phyloP scores from a whole-genome alignment of 345 rosid species.

The Euphorbia pulcherrima region DNA sequence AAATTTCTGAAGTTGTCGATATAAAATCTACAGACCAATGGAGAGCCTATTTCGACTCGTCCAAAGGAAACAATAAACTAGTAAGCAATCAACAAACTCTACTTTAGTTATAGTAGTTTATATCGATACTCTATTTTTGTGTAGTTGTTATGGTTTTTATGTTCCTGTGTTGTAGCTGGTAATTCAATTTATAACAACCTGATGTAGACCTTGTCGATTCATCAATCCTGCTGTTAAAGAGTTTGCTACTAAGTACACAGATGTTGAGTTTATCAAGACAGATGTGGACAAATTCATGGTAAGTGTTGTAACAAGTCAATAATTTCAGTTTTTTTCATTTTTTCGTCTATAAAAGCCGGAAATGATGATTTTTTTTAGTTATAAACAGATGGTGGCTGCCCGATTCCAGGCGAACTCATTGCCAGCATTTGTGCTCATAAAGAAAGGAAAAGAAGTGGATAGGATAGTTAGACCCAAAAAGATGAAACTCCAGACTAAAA shows the following conservation, averaged over 20 bases:
- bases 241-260: constrained; percentile 47
- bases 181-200: constrained; percentile 63
- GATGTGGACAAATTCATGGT: constrained; percentile 63
- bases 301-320: background rate
- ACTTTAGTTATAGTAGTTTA: background rate
- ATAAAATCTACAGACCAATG: constrained; percentile 54
- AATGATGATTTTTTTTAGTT: background rate
- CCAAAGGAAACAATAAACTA: constrained; percentile 55
- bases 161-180: constrained; percentile 45
- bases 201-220: constrained; percentile 75
- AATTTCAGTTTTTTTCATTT: background rate
- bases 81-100: constrained; percentile 23
- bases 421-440: constrained; percentile 59
- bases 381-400: constrained; percentile 43
- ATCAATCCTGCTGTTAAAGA: constrained; percentile 53
- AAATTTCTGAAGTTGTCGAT: constrained; percentile 30
- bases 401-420: constrained; percentile 37
- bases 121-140: background rate
- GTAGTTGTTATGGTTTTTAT: background rate
- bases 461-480: constrained; percentile 53
- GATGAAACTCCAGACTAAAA: constrained; percentile 51
- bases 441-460: constrained; percentile 57
- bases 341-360: background rate
- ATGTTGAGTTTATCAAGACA: constrained; percentile 65
- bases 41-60: constrained; percentile 49